These are phyloP conservation scores for Penicillium salamii DNA, from an alignment of 495 filamentous ascomycete genomes.

Conservation along the genomic window DNA sequence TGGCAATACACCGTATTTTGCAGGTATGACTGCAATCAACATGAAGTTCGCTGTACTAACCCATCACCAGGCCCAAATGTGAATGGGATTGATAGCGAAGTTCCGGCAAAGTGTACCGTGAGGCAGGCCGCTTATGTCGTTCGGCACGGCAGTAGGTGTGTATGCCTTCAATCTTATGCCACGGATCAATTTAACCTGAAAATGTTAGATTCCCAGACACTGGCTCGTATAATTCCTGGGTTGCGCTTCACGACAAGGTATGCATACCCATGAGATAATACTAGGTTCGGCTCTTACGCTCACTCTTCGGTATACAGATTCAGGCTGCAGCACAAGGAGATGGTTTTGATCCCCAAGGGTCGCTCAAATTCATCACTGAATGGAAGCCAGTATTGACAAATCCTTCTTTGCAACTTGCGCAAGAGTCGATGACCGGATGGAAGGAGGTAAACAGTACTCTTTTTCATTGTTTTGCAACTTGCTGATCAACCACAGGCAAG, in stretches of 20 bases:
- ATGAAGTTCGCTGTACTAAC: too few relatives aligned
- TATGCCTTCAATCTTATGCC: neutral
- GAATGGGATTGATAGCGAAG: slow-evolving; percentile 15
- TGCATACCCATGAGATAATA: too few relatives aligned
- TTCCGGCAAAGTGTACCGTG: slow-evolving; percentile 51
- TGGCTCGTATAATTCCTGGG: too few relatives aligned
- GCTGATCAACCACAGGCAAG: slow-evolving; percentile 1
- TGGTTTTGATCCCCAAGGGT: slow-evolving; percentile 40
- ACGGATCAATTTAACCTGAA: neutral
- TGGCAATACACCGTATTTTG: slow-evolving; percentile 44
- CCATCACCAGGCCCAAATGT: too few relatives aligned
- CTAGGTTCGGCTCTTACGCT: too few relatives aligned
- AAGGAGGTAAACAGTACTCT: slow-evolving; percentile 47
- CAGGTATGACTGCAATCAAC: too few relatives aligned
- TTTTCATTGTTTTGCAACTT: too few relatives aligned
- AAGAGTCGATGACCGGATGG: slow-evolving; percentile 52
- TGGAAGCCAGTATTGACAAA: slow-evolving; percentile 53
- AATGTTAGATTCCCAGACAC: too few relatives aligned
- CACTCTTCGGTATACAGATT: slow-evolving; percentile 29
- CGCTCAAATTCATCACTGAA: slow-evolving; percentile 45
- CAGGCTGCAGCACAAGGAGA: slow-evolving; percentile 27
- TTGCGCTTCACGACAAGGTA: too few relatives aligned
- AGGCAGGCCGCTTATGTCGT: slow-evolving; percentile 52
- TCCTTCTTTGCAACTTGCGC: slow-evolving; percentile 45
- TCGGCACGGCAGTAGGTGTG: slow-evolving; percentile 55